These are phyloP conservation scores for Lachancea dasiensis DNA, from an alignment of 805 yeast species.

Conservation along the genomic window DNA sequence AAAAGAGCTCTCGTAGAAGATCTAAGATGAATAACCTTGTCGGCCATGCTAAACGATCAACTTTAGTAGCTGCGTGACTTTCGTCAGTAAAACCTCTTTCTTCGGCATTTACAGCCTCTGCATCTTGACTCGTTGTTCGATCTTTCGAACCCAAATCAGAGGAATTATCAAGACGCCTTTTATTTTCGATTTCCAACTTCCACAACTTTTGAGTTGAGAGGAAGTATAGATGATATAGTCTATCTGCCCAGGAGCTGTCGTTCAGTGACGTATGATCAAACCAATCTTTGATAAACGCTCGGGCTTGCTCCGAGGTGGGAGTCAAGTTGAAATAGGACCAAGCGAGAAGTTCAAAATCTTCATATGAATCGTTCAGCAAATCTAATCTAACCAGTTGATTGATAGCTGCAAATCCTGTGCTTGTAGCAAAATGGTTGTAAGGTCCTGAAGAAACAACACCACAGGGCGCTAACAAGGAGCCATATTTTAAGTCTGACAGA, in stretches of 20 bases:
- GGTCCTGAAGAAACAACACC: neutral
- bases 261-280: constrained; percentile 43
- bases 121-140: constrained; percentile 38
- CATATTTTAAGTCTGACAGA: too few species aligned
- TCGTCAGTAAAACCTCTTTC: constrained; percentile 3
- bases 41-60: constrained; percentile 38
- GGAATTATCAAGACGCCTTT: neutral
- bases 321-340: constrained; percentile 54
- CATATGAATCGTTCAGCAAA: constrained; percentile 39
- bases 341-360: constrained; percentile 44
- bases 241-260: constrained; percentile 48
- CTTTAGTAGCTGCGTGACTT: constrained; percentile 1
- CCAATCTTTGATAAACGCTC: constrained; percentile 52
- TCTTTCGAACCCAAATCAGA: neutral
- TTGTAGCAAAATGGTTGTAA: neutral
- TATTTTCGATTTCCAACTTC: neutral
- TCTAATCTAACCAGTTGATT: constrained; percentile 53
- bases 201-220: neutral
- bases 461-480: neutral
- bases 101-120: constrained; percentile 13
- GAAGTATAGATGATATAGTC: constrained; percentile 43
- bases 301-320: constrained; percentile 40
- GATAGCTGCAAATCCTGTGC: constrained; percentile 48
- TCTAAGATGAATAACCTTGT: constrained; percentile 36
- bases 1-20: constrained; percentile 24